A percentile compares a stretch with the other conserved stretches of the same genome.
Conservation (phyloP, 1,284 basidiomycete species). For the Leccinum solheimii region DNA sequence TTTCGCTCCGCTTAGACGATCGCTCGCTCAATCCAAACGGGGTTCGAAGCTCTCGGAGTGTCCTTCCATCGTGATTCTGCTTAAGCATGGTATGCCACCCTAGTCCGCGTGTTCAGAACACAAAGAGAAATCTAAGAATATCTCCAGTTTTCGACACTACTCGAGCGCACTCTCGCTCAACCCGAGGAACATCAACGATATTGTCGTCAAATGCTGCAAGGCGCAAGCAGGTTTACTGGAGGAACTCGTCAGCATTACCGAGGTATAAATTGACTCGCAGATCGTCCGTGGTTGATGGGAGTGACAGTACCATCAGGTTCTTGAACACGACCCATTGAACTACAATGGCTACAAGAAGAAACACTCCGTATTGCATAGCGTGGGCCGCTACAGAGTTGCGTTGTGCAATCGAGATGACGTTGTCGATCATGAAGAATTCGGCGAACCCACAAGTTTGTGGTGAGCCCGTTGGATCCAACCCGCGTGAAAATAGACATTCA, state of each 20-base stretch:
- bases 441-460: neutral
- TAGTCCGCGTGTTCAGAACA: no score
- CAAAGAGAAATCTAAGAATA: no score
- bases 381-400: neutral
- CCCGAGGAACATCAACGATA: no score
- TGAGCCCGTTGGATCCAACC: neutral
- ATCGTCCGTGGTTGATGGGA: neutral
- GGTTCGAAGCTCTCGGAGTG: neutral
- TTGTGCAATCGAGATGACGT: slow-evolving; percentile 4
- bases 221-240: neutral
- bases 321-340: neutral
- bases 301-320: neutral
- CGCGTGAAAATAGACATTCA: neutral
- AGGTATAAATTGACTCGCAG: neutral
- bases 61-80: no score
- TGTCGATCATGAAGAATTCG: slow-evolving; percentile 1
- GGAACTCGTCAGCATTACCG: neutral
- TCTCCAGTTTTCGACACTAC: no score
- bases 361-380: neutral
- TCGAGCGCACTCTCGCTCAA: no score
- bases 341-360: slow-evolving; percentile 2
- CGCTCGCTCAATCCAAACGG: neutral
- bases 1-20: neutral
- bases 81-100: no score
- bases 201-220: no score